Evolutionary conservation across 2,329 filamentous ascomycete species (phyloP).

Genomic region (Trichophyton simii): DNA sequence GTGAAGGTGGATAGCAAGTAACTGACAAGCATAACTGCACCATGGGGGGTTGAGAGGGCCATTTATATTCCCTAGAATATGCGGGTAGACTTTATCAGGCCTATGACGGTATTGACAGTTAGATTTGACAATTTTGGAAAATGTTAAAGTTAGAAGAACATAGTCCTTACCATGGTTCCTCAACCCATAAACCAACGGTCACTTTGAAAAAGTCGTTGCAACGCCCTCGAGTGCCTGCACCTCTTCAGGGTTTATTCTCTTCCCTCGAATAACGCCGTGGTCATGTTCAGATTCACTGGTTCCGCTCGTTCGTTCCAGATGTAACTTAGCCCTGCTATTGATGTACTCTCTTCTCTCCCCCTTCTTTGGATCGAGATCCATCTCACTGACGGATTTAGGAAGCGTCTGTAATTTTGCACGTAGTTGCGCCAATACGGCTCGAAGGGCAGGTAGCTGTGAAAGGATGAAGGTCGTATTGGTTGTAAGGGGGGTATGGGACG

Average conservation of each 20-base stretch:
- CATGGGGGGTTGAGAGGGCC: no score
- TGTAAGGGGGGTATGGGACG: slow-evolving; percentile 28
- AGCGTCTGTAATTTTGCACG: slow-evolving; percentile 49
- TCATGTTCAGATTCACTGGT: slow-evolving; percentile 24
- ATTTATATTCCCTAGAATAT: no score
- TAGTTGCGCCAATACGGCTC: slow-evolving; percentile 55
- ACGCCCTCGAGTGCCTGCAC: slow-evolving; percentile 29
- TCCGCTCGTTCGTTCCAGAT: slow-evolving; percentile 50
- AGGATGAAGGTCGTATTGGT: slow-evolving; percentile 56
- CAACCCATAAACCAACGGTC: background rate
- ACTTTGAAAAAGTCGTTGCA: slow-evolving; percentile 6
- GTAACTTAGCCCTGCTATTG: slow-evolving; percentile 62
- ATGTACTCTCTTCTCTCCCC: slow-evolving; percentile 70
- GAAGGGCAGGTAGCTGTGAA: slow-evolving; percentile 69
- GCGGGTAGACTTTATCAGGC: no score
- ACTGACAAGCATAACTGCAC: no score
- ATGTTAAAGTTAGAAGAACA: no score
- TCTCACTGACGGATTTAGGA: slow-evolving; percentile 23
- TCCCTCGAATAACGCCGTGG: slow-evolving; percentile 25
- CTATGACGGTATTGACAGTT: no score
- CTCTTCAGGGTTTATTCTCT: slow-evolving; percentile 29
- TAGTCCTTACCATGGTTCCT: background rate
- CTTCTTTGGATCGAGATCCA: slow-evolving; percentile 43
- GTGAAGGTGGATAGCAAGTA: no score
- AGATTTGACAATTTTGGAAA: no score